Conservation (phyloP, 352 stramenopile genomes). For the Phytophthora cactorum region DNA sequence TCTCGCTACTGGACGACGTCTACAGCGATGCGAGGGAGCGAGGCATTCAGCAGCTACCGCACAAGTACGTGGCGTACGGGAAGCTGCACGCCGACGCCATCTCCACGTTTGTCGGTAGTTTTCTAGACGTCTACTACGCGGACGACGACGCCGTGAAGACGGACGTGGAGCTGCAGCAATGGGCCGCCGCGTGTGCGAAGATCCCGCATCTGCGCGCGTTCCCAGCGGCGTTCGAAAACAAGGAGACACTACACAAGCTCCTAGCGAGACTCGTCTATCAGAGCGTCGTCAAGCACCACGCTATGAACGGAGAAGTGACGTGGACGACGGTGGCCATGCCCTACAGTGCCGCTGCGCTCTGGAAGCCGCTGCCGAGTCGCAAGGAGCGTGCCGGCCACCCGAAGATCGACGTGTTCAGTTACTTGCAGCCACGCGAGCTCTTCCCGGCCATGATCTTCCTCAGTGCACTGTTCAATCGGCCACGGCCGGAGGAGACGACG, state of each 20-base stretch:
- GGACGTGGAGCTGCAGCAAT: conserved; percentile 50
- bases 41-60: conserved; percentile 37
- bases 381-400: conserved; percentile 34
- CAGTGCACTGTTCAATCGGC: conserved; percentile 41
- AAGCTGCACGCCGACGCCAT: conserved; percentile 39
- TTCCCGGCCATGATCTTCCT: conserved; percentile 37
- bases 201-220: conserved; percentile 47
- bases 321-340: conserved; percentile 52
- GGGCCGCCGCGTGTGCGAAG: conserved; percentile 27
- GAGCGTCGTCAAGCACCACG: conserved; percentile 52
- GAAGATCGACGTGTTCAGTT: conserved; percentile 41
- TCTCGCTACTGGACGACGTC: conserved; percentile 36
- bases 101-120: conserved; percentile 26
- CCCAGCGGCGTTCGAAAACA: conserved; percentile 14
- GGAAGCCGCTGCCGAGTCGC: conserved; percentile 41
- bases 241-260: conserved; percentile 23
- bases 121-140: conserved; percentile 40
- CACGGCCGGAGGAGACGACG: conserved; percentile 34
- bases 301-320: conserved; percentile 56
- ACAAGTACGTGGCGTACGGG: conserved; percentile 49
- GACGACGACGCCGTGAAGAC: conserved; percentile 31
- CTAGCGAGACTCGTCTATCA: conserved; percentile 49
- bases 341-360: conserved; percentile 50
- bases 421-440: conserved; percentile 28
- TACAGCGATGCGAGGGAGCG: conserved; percentile 28